A percentile compares a stretch with the other conserved stretches of the same genome.
These are phyloP conservation scores for Eutypella sp. DNA, from an alignment of 2,329 filamentous ascomycete genomes.

Conservation along the genomic window DNA sequence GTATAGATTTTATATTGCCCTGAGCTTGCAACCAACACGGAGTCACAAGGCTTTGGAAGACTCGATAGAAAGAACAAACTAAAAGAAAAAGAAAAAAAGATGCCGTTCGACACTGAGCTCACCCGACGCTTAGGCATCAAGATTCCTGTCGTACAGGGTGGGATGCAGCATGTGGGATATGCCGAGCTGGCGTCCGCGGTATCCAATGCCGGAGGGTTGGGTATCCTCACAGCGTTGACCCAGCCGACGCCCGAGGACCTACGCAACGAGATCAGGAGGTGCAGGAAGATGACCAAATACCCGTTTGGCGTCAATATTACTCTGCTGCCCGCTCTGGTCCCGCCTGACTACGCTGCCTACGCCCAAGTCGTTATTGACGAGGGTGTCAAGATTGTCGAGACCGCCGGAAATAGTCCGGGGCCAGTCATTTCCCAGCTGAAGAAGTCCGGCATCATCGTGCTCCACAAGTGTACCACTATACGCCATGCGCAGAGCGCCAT, in stretches of 20 bases:
- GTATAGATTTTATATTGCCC: too few relatives aligned
- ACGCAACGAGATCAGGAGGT: slow-evolving; percentile 86
- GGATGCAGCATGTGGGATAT: slow-evolving; percentile 83
- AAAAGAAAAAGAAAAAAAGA: slow-evolving; percentile 23
- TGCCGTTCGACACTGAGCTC: slow-evolving; percentile 55
- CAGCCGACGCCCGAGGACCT: slow-evolving; percentile 89
- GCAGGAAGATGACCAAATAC: slow-evolving; percentile 69
- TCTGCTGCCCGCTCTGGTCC: slow-evolving; percentile 80
- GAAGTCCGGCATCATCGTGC: slow-evolving; percentile 67
- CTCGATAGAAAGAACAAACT: background rate
- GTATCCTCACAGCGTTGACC: slow-evolving; percentile 82
- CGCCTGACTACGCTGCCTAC: slow-evolving; percentile 89
- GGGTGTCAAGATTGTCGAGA: slow-evolving; percentile 87
- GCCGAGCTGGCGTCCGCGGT: slow-evolving; percentile 73
- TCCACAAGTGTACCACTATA: slow-evolving; percentile 98
- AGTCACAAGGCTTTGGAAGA: too few relatives aligned
- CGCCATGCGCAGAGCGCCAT: slow-evolving; percentile 85
- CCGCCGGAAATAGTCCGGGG: slow-evolving; percentile 81
- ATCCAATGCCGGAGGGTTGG: slow-evolving; percentile 76
- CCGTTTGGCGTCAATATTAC: slow-evolving; percentile 96
- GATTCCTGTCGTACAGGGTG: slow-evolving; percentile 75
- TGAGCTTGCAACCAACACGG: too few relatives aligned
- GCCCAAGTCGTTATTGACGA: slow-evolving; percentile 91
- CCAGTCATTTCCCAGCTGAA: slow-evolving; percentile 89
- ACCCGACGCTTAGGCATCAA: slow-evolving; percentile 54